Conservation (phyloP, 2,329 filamentous ascomycete species). For the Didymella exigua region DNA sequence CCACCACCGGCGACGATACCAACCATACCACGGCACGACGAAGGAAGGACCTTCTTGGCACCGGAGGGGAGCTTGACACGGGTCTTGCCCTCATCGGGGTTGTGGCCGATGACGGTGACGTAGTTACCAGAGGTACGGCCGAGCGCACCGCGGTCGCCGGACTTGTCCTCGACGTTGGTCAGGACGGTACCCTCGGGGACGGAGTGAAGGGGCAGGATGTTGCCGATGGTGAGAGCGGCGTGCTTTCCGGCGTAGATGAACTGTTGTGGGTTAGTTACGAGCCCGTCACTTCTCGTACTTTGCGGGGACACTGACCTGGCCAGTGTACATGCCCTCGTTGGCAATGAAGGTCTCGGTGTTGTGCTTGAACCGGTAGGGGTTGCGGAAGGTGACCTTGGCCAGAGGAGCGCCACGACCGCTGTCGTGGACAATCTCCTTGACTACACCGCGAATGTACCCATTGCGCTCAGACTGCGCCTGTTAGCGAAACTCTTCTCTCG, state of each 20-base stretch:
- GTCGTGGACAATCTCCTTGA: conserved; percentile 99
- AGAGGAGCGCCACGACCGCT: conserved; percentile 91
- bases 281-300: conserved; percentile 10
- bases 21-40: conserved; percentile 94
- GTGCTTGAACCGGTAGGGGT: conserved; percentile 98
- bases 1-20: conserved; percentile 99
- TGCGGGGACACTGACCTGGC: conserved; percentile 62
- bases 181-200: conserved; percentile 99
- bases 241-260: conserved; percentile 99
- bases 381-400: conserved; percentile 94
- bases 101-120: conserved; percentile 69
- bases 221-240: conserved; percentile 93
- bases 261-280: conserved; percentile 25
- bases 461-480: conserved; percentile 73
- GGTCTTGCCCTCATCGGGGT: conserved; percentile 86
- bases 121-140: conserved; percentile 99
- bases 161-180: conserved; percentile 99
- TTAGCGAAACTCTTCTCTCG: conserved; percentile 45
- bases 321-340: conserved; percentile 99
- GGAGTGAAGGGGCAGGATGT: conserved; percentile 91
- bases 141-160: conserved; percentile 93
- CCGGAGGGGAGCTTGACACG: conserved; percentile 98
- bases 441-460: conserved; percentile 95
- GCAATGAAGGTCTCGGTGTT: conserved; percentile 99
- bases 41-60: conserved; percentile 98